These are phyloP conservation scores for Lactuca sativa DNA, from an alignment of 129 eudicot genomes.

Conservation along the genomic window DNA sequence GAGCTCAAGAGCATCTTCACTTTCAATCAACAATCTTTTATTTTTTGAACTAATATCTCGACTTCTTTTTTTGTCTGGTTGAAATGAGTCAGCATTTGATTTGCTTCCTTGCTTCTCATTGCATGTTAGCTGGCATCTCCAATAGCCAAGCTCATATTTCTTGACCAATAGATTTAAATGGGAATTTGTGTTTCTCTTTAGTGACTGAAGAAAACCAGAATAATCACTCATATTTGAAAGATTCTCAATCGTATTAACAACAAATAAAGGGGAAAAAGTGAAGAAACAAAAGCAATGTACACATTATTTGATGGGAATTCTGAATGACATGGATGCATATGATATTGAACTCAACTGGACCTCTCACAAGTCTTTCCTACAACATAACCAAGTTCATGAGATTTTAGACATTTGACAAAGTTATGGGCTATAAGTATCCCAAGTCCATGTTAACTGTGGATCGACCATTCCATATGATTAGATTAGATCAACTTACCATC, in stretches of 20 bases:
- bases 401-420: too few relatives aligned
- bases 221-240: constrained; percentile 46
- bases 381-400: too few relatives aligned
- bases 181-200: constrained; percentile 65
- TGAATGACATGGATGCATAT: too few relatives aligned
- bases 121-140: constrained; percentile 48
- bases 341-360: too few relatives aligned
- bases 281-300: neutral
- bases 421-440: too few relatives aligned
- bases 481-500: too few relatives aligned
- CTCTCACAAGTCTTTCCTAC: too few relatives aligned
- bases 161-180: constrained; percentile 46
- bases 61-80: constrained; percentile 78
- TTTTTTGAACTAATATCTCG: constrained; percentile 75
- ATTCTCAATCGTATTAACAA: constrained; percentile 32
- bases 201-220: constrained; percentile 62
- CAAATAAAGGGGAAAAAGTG: constrained; percentile 16
- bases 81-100: constrained; percentile 39
- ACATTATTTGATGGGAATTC: too few relatives aligned
- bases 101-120: constrained; percentile 38
- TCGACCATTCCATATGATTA: too few relatives aligned
- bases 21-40: constrained; percentile 80
- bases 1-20: constrained; percentile 72
- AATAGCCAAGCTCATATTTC: constrained; percentile 42
- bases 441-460: too few relatives aligned